Evolutionary conservation across 345 rosid species (phyloP).

Genomic region (Anastatica hierochuntica): DNA sequence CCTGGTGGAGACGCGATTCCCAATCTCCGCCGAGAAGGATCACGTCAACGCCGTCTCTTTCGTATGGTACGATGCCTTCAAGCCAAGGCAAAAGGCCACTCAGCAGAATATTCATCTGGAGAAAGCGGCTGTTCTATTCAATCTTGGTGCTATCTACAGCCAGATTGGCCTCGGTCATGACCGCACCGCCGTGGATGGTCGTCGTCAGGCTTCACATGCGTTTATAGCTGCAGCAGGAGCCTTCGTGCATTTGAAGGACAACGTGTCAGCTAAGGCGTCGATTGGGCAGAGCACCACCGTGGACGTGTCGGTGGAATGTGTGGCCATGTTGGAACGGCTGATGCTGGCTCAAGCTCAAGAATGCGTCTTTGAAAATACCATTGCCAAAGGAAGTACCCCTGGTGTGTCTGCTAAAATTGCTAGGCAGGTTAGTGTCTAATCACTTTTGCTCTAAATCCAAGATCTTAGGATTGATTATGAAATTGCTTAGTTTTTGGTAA

Average conservation of each 20-base stretch:
- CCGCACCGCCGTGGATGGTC: slow-evolving; percentile 70
- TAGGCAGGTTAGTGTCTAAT: slow-evolving; percentile 69
- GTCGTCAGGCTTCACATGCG: slow-evolving; percentile 84
- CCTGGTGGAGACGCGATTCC: slow-evolving; percentile 87
- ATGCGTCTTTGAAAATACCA: slow-evolving; percentile 90
- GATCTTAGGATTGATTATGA: no score
- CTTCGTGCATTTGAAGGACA: slow-evolving; percentile 63
- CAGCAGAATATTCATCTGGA: slow-evolving; percentile 92
- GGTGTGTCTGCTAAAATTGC: slow-evolving; percentile 93
- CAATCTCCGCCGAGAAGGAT: slow-evolving; percentile 75
- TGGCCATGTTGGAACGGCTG: slow-evolving; percentile 83
- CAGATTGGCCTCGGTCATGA: slow-evolving; percentile 80
- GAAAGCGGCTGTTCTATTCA: slow-evolving; percentile 84
- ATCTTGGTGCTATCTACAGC: slow-evolving; percentile 75
- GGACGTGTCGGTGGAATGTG: slow-evolving; percentile 82
- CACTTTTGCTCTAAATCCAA: no score
- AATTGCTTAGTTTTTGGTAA: neutral
- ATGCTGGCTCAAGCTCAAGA: slow-evolving; percentile 98
- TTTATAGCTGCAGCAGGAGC: slow-evolving; percentile 85
- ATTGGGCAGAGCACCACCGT: slow-evolving; percentile 63
- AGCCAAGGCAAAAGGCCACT: slow-evolving; percentile 66
- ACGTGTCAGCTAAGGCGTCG: slow-evolving; percentile 64
- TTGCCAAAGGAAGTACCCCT: slow-evolving; percentile 93
- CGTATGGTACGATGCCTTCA: slow-evolving; percentile 85
- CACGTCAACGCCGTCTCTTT: slow-evolving; percentile 75